These are phyloP conservation scores for Trichomonas gallinae DNA, from an alignment of 208 protist species.

Conservation along the genomic window DNA sequence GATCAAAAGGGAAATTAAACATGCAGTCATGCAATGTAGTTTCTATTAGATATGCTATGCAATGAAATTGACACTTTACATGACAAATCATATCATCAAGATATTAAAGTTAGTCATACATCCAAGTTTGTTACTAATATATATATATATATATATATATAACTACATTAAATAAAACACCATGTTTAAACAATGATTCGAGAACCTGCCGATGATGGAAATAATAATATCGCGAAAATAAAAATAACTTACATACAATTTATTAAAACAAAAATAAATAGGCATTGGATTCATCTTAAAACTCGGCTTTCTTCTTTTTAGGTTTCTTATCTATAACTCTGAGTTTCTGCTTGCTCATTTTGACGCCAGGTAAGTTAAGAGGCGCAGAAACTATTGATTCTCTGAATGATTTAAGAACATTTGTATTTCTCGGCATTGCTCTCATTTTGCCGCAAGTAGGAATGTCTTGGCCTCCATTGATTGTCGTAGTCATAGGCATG, in stretches of 20 bases:
- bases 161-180: no score
- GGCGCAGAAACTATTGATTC: not conserved
- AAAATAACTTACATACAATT: not conserved
- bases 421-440: not conserved
- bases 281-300: not conserved
- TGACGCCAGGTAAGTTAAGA: not conserved
- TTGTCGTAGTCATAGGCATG: not conserved
- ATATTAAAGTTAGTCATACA: no score
- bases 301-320: not conserved
- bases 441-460: not conserved
- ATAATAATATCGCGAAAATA: no score
- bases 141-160: no score
- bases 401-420: not conserved
- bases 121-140: no score
- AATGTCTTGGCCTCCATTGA: not conserved
- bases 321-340: not conserved
- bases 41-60: no score
- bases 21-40: no score
- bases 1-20: no score
- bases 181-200: no score
- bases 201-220: no score
- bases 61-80: no score
- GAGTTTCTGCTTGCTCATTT: not conserved
- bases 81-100: no score
- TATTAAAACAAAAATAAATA: not conserved